Evolutionary conservation across 179 eudicot species (phyloP).

Genomic region (Pouteria campechiana): DNA sequence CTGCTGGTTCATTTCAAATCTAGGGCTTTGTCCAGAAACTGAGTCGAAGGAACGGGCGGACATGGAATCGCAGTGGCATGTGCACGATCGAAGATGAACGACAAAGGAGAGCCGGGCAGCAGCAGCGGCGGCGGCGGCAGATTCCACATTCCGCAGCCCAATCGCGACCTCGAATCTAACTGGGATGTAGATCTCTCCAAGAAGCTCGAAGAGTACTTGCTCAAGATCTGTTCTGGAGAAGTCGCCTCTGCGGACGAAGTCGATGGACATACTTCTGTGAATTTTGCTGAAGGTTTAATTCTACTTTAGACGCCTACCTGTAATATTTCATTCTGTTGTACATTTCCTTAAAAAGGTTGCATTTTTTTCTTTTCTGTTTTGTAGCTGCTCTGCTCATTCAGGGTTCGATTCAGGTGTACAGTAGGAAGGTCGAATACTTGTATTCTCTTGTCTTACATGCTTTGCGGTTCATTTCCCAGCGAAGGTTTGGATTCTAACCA

Average conservation of each 20-base stretch:
- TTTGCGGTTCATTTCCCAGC: conserved; percentile 65
- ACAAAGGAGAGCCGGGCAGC: conserved; percentile 10
- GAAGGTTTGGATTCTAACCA: conserved; percentile 53
- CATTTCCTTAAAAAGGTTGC: not conserved
- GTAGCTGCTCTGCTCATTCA: conserved; percentile 91
- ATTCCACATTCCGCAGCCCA: conserved; percentile 54
- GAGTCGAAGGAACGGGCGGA: too few relatives aligned
- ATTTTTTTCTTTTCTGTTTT: conserved; percentile 5
- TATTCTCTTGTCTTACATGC: conserved; percentile 81
- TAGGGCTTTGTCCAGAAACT: too few relatives aligned
- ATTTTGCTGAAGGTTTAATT: conserved; percentile 70
- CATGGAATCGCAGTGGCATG: not conserved
- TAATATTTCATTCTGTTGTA: not conserved
- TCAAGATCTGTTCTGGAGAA: conserved; percentile 88
- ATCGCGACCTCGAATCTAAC: conserved; percentile 70
- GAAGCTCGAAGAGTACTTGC: conserved; percentile 72
- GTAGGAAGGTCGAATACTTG: conserved; percentile 87
- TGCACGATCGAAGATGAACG: conserved; percentile 19
- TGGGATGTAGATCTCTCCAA: conserved; percentile 90
- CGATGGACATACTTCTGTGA: conserved; percentile 36
- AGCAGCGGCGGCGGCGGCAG: conserved; percentile 6
- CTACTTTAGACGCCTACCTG: too few relatives aligned
- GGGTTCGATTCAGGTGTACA: conserved; percentile 86
- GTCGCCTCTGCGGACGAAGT: conserved; percentile 23
- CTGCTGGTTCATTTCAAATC: too few relatives aligned